Percentiles rank a stretch among this genome's conserved stretches.
These are phyloP conservation scores for Pyrenochaeta sp. DNA, from an alignment of 2,329 filamentous ascomycete species.

Conservation along the genomic window DNA sequence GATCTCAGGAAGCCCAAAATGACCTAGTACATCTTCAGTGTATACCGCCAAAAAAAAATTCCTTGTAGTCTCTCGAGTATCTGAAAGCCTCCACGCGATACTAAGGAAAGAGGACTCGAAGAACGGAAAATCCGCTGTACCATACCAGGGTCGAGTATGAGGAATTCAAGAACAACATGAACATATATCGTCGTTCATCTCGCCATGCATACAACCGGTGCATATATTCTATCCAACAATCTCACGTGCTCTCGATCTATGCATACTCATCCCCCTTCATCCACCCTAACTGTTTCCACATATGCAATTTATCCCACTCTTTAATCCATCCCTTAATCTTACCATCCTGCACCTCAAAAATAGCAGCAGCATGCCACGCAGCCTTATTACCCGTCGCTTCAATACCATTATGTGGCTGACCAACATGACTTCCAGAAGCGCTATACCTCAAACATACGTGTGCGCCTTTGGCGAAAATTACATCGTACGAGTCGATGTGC, in stretches of 20 bases:
- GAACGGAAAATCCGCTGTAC: too few species aligned
- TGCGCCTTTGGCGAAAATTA: slow-evolving; percentile 47
- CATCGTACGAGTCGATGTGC: slow-evolving; percentile 49
- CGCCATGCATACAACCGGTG: too few species aligned
- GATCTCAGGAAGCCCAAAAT: too few species aligned
- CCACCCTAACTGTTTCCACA: slow-evolving; percentile 25
- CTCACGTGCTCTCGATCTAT: background rate
- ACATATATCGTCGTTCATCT: too few species aligned
- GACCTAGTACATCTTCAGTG: too few species aligned
- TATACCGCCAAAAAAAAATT: too few species aligned
- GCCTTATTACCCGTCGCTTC: slow-evolving; percentile 42
- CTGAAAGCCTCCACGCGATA: too few species aligned
- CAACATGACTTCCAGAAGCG: slow-evolving; percentile 49
- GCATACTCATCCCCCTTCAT: slow-evolving; percentile 18
- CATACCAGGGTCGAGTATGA: too few species aligned
- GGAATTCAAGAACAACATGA: too few species aligned
- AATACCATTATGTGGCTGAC: slow-evolving; percentile 48
- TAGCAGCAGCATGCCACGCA: slow-evolving; percentile 50
- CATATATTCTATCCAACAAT: too few species aligned
- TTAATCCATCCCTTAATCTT: slow-evolving; percentile 50
- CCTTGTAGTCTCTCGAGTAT: too few species aligned
- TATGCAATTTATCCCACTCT: slow-evolving; percentile 46
- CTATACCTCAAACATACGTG: slow-evolving; percentile 50
- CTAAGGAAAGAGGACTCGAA: too few species aligned
- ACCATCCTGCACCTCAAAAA: slow-evolving; percentile 49